Base-by-base conservation (phyloP, 176 grass and related monocot genomes). In the Rhynchospora pubera region DNA sequence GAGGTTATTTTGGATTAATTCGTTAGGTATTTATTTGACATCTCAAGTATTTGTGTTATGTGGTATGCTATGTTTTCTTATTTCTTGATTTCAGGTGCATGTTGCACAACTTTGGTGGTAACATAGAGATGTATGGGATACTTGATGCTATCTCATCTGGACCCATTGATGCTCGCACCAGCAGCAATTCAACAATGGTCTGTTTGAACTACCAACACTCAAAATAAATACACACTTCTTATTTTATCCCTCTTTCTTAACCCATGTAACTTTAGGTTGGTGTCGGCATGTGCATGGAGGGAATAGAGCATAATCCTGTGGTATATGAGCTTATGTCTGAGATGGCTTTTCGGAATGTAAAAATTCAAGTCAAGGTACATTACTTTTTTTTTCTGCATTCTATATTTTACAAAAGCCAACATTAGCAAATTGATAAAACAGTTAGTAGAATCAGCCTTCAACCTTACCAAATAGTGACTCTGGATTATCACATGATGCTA, bases 291-390 rank as follows among this genome's bases (percentile, higher is more conserved):
- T 97, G 94, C 85, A 94, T 97, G 94, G 94, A 97, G 84, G 94
- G 94, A 91, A 97, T 97, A 88, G 94, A 97, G 43, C 94, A 97
- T 2, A 97, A 97, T 88, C 94, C 94, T 84, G 90, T 97, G 81
- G 94, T 97, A n/a, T 97, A 92, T 83, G 94, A 97, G 64, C 94
- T 97, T 80, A 94, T 94, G 85, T 92, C 94, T 83, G 94, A 97
- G 89, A 97, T 97, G 94, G 92, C 92, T 81, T 94, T 97, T 87
- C 90, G 87, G 73, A 52, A 58, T 52, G 52, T 92, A 85, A 89
- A 97, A 65, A 85, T 97, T 78, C 42, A 97, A 81, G 88, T 92
- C 84, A 78, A 97, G 91, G 94, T 97, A 89, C 62, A 75, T 58
- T 74, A 77, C 1, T 86, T 86, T 24, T n/a, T 44, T 61, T 79